phyloP scores from a whole-genome alignment of 148 eudicot genomes.

The Silene latifolia region DNA sequence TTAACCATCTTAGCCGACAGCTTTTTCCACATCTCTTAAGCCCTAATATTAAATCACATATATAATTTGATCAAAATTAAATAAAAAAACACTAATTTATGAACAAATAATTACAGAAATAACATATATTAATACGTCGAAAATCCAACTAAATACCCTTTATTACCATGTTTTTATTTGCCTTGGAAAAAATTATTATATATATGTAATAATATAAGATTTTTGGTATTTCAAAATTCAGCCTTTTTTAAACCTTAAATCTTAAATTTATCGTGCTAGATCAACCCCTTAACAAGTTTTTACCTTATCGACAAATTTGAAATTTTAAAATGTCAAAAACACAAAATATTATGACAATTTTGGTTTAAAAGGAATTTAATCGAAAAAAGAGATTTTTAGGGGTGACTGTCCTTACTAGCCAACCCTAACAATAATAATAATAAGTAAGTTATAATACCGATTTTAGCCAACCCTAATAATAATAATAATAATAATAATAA shows the following conservation, averaged over 20 bases:
- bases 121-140: no score
- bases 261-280: no score
- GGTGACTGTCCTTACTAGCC: no score
- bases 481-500: constrained; percentile 10
- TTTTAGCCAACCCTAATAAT: constrained; percentile 6
- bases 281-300: no score
- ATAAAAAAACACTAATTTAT: not conserved
- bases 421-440: no score
- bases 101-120: not conserved
- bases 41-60: constrained; percentile 39
- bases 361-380: no score
- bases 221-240: not conserved
- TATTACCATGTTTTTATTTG: no score
- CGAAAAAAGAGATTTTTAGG: not conserved
- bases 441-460: constrained; percentile 24
- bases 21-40: constrained; percentile 90
- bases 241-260: not conserved
- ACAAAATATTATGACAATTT: not conserved
- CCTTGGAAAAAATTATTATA: no score
- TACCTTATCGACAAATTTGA: not conserved
- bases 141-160: not conserved
- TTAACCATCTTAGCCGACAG: constrained; percentile 83
- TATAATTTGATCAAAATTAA: not conserved
- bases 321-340: not conserved
- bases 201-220: no score